phyloP scores from a whole-genome alignment of 345 rosid genomes.

The Lumnitzera racemosa region DNA sequence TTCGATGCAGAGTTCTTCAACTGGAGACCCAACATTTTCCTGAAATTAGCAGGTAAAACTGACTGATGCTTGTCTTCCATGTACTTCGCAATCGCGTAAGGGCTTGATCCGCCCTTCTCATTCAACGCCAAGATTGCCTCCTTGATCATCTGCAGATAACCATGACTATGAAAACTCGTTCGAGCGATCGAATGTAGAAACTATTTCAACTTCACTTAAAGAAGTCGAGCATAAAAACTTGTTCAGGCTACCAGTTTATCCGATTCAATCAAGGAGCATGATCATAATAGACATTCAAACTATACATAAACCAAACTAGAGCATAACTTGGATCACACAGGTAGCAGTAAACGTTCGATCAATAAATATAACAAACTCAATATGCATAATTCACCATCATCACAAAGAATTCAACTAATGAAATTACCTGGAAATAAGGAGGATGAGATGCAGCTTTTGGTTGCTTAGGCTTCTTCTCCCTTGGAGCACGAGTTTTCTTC shows the following conservation, averaged over 20 bases:
- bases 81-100: conserved; percentile 70
- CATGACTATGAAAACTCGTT: neutral
- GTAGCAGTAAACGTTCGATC: too few species aligned
- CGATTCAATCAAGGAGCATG: too few species aligned
- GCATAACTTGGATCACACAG: too few species aligned
- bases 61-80: conserved; percentile 76
- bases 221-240: too few species aligned
- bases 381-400: neutral
- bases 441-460: conserved; percentile 57
- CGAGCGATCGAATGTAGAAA: neutral
- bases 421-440: conserved; percentile 63
- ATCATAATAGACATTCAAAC: too few species aligned
- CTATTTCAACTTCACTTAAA: too few species aligned
- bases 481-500: conserved; percentile 25
- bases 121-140: conserved; percentile 57
- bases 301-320: too few species aligned
- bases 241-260: too few species aligned
- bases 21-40: conserved; percentile 57
- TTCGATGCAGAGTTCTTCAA: conserved; percentile 57
- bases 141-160: conserved; percentile 56
- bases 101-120: conserved; percentile 79
- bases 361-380: too few species aligned
- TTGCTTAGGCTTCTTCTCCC: conserved; percentile 32
- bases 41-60: conserved; percentile 52
- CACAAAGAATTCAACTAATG: neutral